A percentile compares a stretch with the other conserved stretches of the same genome.
phyloP scores from a whole-genome alignment of 2,329 filamentous ascomycete species.

The Aspergillus japonicus region DNA sequence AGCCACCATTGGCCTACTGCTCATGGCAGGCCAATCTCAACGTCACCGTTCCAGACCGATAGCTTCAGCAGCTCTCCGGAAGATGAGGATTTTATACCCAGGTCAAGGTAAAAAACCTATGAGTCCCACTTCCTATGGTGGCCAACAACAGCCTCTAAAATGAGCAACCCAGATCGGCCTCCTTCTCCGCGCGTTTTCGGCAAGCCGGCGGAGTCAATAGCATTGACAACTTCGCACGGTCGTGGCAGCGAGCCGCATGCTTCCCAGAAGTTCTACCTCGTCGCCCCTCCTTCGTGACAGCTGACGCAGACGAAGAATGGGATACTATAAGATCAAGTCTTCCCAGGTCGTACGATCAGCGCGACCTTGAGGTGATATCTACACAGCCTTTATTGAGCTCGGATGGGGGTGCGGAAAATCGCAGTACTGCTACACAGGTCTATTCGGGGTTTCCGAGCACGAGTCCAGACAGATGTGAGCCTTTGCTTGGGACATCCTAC shows the following conservation, averaged over 20 bases:
- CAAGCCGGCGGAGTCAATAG: slow-evolving; percentile 90
- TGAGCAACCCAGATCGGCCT: slow-evolving; percentile 32
- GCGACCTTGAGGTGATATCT: slow-evolving; percentile 28
- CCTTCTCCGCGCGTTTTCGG: slow-evolving; percentile 48
- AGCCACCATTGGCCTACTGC: slow-evolving; percentile 1
- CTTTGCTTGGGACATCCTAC: slow-evolving; percentile 64
- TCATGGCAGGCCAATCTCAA: slow-evolving; percentile 4
- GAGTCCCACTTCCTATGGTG: neutral
- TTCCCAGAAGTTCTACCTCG: slow-evolving; percentile 87
- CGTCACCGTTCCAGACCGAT: slow-evolving; percentile 12
- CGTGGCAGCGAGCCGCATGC: slow-evolving; percentile 84
- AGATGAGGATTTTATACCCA: slow-evolving; percentile 10
- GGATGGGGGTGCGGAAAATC: slow-evolving; percentile 30
- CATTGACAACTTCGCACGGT: slow-evolving; percentile 87
- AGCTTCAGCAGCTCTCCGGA: slow-evolving; percentile 33
- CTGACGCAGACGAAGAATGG: slow-evolving; percentile 50
- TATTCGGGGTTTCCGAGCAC: slow-evolving; percentile 21
- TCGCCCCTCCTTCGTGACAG: slow-evolving; percentile 69
- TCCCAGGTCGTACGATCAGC: slow-evolving; percentile 20
- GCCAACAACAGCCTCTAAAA: neutral
- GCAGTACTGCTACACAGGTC: slow-evolving; percentile 11
- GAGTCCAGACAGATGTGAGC: slow-evolving; percentile 32
- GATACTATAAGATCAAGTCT: slow-evolving; percentile 21
- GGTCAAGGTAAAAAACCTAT: slow-evolving; percentile 15
- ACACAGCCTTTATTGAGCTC: slow-evolving; percentile 30